Base-by-base conservation (phyloP, 1,284 basidiomycete species). In the Vanrija pseudolonga region DNA sequence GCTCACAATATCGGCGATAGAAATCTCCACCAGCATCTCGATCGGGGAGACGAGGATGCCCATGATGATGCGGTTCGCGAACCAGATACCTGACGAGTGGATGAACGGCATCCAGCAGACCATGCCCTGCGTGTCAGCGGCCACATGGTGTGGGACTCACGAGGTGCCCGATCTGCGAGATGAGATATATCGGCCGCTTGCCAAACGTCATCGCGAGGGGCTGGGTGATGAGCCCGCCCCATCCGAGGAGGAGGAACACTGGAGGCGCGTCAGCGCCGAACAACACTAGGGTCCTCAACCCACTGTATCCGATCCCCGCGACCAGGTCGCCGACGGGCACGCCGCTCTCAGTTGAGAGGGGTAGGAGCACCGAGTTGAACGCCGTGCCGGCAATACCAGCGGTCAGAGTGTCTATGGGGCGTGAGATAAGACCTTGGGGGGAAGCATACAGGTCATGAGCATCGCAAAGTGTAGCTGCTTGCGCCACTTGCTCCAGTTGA, bases 221-320 rank as follows among this genome's bases (percentile, higher is more conserved):
- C 28, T 64, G 61, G 4, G 56, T 57, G 38, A 67, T 49, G 6
- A 67, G 51, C 3, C 61, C 61, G 6, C 63, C 63, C 53, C 63
- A 61, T 8, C 65, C 65, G 19, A 65, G 58, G 20, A 64, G 46
- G 6, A 64, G 53, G 51, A 59, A 59, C 55, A 60, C 61, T 59
- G 51, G n/a, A n/a, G n/a, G n/a, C 2, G 3, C 2, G 47, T 52
- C 15, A 52, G 55, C 32, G 5, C 24, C 24, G 26, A 2, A 32
- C 11, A 2, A 9, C 12, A 9, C 32, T 11, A 26, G 2, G 26
- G 26, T 14, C 32, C 4, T 4, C 14, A 14, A 53, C 57, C 47
- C 55, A 54, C 55, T 54, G 53, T 57, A 58, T 4, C 64, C 64
- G 0, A 61, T 62, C 0, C 65, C 65, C 0, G 50, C 56, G 42